These are phyloP conservation scores for Rubroboletus satanas DNA, from an alignment of 768 basidiomycete species.

Conservation along the genomic window DNA sequence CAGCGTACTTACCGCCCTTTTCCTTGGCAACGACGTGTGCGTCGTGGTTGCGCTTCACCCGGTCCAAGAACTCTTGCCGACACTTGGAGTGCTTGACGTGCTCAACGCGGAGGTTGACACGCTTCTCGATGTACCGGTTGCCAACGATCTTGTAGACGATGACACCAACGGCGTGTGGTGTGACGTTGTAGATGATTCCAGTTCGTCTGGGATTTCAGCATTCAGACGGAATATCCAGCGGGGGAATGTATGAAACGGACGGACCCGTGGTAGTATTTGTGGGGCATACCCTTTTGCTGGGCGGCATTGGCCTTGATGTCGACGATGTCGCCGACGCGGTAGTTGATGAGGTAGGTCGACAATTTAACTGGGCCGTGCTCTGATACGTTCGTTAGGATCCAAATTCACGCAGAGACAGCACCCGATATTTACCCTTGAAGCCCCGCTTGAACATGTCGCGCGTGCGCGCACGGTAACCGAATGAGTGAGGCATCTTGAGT, in stretches of 20 bases:
- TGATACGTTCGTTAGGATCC: conserved; percentile 30
- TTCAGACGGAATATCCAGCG: conserved; percentile 1
- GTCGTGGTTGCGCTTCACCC: conserved; percentile 88
- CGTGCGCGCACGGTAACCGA: conserved; percentile 99
- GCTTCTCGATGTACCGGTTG: conserved; percentile 98
- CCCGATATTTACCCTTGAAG: conserved; percentile 78
- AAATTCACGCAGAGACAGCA: conserved; percentile 3
- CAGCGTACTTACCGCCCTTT: conserved; percentile 66
- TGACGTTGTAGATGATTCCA: conserved; percentile 98
- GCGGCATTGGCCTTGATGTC: conserved; percentile 99
- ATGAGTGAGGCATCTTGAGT: conserved; percentile 98
- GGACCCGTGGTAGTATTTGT: conserved; percentile 97
- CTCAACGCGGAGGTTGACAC: conserved; percentile 96
- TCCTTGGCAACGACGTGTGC: conserved; percentile 83
- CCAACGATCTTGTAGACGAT: conserved; percentile 98
- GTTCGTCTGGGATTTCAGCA: conserved; percentile 63
- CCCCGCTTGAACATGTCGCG: conserved; percentile 99
- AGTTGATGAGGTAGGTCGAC: conserved; percentile 91
- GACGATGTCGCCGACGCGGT: conserved; percentile 95
- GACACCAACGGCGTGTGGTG: conserved; percentile 90
- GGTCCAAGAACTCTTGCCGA: conserved; percentile 93
- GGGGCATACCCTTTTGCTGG: conserved; percentile 99
- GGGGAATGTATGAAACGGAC: conserved; percentile 31
- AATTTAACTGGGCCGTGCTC: conserved; percentile 87
- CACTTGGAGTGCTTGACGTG: conserved; percentile 97